Conservation (phyloP, 2,329 filamentous ascomycete species). For the Fusarium albosuccineum region DNA sequence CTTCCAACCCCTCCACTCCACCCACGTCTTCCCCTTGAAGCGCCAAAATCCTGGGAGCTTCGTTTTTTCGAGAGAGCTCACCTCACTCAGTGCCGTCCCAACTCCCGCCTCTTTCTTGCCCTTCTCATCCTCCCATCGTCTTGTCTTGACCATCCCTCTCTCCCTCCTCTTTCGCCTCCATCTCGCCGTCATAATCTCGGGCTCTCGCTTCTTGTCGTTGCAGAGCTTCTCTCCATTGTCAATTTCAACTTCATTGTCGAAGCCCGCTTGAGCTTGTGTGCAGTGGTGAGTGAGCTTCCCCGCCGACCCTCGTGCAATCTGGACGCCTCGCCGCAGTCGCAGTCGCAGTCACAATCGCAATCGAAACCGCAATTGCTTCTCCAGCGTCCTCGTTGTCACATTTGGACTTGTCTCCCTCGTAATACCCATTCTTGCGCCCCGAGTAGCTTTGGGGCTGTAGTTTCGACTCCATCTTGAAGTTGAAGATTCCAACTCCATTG, state of each 20-base stretch:
- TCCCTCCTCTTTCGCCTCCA: conserved; percentile 31
- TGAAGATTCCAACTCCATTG: conserved; percentile 18
- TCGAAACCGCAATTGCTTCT: conserved; percentile 22
- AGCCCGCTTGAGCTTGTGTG: conserved; percentile 42
- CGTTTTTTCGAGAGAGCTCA: conserved; percentile 47
- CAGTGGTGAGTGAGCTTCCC: conserved; percentile 44
- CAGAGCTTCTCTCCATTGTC: conserved; percentile 34
- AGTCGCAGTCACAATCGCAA: conserved; percentile 6
- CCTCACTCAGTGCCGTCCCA: conserved; percentile 40
- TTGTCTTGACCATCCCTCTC: conserved; percentile 28
- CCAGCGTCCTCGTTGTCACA: conserved; percentile 12
- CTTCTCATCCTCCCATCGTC: conserved; percentile 42
- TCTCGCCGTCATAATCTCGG: conserved; percentile 40
- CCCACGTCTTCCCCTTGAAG: conserved; percentile 45
- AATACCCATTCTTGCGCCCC: conserved; percentile 9
- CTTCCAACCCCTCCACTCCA: conserved; percentile 43
- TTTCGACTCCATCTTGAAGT: conserved; percentile 22
- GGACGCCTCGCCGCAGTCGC: conserved; percentile 21
- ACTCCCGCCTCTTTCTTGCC: conserved; percentile 37
- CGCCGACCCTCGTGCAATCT: conserved; percentile 37
- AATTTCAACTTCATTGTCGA: conserved; percentile 41
- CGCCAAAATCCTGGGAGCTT: conserved; percentile 45
- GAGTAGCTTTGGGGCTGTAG: conserved; percentile 27
- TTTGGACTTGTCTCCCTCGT: conserved; percentile 24
- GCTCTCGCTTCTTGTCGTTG: conserved; percentile 20